Evolutionary conservation across 2,329 filamentous ascomycete species (phyloP), one percentile per base, ranked within the genome.

Genomic region (Volutella citrinella): DNA sequence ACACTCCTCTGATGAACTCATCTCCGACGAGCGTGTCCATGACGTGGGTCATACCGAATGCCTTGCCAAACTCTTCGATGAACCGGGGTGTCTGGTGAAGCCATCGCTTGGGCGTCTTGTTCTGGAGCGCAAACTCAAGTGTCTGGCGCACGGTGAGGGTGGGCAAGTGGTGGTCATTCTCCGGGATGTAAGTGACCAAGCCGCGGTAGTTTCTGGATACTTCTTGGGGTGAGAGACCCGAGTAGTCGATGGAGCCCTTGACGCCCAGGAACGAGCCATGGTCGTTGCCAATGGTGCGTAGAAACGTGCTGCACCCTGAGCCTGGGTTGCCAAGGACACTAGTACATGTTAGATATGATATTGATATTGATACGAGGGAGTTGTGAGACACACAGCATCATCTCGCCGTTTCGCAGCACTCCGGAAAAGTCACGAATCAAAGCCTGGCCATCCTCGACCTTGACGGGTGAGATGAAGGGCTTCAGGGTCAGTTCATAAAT

Each of bases 21-120:
- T 90, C 80, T n/a, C 87, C 87, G 3, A 91, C 84, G 2, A 78
- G 68, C 0, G 87, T 91, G 49, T 85, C 72, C 49, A 76, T 79
- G 1, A 85, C 89, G 52, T 91, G 86, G 10, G 69, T 71, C 36
- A 91, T 89, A 9, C 83, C 84, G 47, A 91, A 90, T 68, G 90
- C 87, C 51, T 80, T 82, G 55, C 89, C 63, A 27, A 91, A 64
- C 0, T 83, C 80, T 32, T 80, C 73, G 13, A 85, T 76, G 34
- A 90, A 85, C 63, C 1, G 80, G 78, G 16, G 88, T 84, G 29
- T 81, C 76, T 4, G 65, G 68, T 28, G 70, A 73, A 24, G 78
- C 76, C 29, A 77, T 68, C 58, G 82, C 84, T 60, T 76, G 81
- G 8, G n/a, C n/a, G 83, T 87, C 64, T 87, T 88, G 63, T 80